These are phyloP conservation scores for Trametes elegans DNA, from an alignment of 768 basidiomycete species.

Conservation along the genomic window DNA sequence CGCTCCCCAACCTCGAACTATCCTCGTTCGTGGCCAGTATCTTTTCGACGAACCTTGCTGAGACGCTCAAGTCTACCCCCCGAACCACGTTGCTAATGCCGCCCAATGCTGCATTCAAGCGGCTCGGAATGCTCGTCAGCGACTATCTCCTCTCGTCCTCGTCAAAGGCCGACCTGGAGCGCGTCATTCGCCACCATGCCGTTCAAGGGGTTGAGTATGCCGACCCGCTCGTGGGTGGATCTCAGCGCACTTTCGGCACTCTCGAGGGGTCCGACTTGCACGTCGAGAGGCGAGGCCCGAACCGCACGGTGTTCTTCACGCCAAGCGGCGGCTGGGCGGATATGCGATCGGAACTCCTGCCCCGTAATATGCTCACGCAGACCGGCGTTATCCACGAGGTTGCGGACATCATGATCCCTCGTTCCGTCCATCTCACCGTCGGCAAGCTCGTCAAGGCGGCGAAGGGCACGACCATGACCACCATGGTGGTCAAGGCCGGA, in stretches of 20 bases:
- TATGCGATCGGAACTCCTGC: constrained; percentile 57
- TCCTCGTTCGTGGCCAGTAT: constrained; percentile 90
- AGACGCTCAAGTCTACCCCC: constrained; percentile 59
- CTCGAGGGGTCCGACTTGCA: constrained; percentile 84
- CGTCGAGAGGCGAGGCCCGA: constrained; percentile 54
- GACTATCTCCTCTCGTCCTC: constrained; percentile 79
- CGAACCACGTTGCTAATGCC: constrained; percentile 85
- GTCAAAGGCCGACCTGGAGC: constrained; percentile 76
- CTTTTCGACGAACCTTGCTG: constrained; percentile 82
- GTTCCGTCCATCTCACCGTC: constrained; percentile 80
- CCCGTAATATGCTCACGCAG: constrained; percentile 71
- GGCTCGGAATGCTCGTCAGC: constrained; percentile 81
- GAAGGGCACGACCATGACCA: constrained; percentile 85
- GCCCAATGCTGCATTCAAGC: constrained; percentile 83
- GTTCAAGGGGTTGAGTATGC: constrained; percentile 76
- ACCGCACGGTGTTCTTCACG: constrained; percentile 44
- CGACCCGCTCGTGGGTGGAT: constrained; percentile 55
- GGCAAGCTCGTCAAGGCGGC: constrained; percentile 91
- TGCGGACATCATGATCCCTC: constrained; percentile 81
- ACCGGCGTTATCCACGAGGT: constrained; percentile 93
- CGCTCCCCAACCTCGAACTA: constrained; percentile 77
- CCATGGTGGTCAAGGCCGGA: constrained; percentile 78
- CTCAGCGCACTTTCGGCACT: constrained; percentile 72
- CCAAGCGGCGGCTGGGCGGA: constrained; percentile 80
- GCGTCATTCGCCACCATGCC: constrained; percentile 86